Evolutionary conservation across 768 basidiomycete species (phyloP).

Genomic region (Boletales sp.): DNA sequence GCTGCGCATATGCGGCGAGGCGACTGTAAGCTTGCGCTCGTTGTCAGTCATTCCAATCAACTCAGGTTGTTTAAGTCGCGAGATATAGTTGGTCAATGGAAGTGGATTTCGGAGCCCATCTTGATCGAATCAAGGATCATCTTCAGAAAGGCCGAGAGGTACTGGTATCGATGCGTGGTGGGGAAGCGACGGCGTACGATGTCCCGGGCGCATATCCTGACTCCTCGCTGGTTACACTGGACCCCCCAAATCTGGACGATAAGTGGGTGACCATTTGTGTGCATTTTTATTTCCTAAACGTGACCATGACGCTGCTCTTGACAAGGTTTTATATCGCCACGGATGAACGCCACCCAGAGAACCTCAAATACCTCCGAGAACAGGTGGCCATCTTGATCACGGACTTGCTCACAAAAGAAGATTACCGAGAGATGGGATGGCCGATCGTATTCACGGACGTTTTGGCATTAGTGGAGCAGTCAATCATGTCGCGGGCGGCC

Average conservation of each 20-base stretch:
- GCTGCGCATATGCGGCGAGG: slow-evolving; percentile 44
- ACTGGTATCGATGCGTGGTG: slow-evolving; percentile 22
- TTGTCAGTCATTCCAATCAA: not conserved
- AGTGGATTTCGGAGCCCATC: slow-evolving; percentile 27
- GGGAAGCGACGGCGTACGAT: slow-evolving; percentile 13
- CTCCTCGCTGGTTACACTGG: slow-evolving; percentile 16
- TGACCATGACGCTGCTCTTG: too few relatives aligned
- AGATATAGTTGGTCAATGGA: slow-evolving; percentile 35
- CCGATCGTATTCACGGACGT: slow-evolving; percentile 42
- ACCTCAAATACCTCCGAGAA: slow-evolving; percentile 29
- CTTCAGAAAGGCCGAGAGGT: slow-evolving; percentile 15
- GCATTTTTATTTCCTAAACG: not conserved
- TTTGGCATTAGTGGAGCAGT: slow-evolving; percentile 41
- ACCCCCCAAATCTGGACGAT: slow-evolving; percentile 23
- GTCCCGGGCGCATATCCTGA: slow-evolving; percentile 21
- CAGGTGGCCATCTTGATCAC: slow-evolving; percentile 38
- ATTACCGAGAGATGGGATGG: slow-evolving; percentile 39
- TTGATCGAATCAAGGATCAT: slow-evolving; percentile 29
- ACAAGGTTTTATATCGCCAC: slow-evolving; percentile 35
- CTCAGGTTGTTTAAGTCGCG: slow-evolving; percentile 24
- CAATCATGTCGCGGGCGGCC: slow-evolving; percentile 30
- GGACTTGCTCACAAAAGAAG: slow-evolving; percentile 42
- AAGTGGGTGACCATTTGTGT: slow-evolving; percentile 17
- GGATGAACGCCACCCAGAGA: slow-evolving; percentile 38
- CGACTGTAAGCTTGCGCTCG: slow-evolving; percentile 31